Evolutionary conservation across 208 protist species (phyloP).

Genomic region (Tritrichomonas musculus): DNA sequence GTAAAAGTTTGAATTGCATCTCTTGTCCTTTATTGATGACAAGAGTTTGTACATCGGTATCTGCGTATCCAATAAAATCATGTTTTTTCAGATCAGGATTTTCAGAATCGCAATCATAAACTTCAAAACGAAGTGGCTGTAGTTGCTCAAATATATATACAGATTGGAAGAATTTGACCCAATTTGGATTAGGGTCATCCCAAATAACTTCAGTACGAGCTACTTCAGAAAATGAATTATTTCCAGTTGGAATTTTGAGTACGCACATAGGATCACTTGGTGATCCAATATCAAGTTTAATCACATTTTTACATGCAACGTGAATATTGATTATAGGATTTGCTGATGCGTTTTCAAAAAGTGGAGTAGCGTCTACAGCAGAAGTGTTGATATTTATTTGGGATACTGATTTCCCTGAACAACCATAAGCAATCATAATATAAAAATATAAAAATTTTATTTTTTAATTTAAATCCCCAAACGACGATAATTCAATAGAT

Average conservation of each 20-base stretch:
- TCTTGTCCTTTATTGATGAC: not conserved
- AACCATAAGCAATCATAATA: no score
- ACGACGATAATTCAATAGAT: no score
- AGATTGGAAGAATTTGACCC: not conserved
- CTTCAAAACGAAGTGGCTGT: not conserved
- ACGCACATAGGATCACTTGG: conserved; percentile 26
- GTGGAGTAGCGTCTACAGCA: no score
- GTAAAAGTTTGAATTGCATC: not conserved
- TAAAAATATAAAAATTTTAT: no score
- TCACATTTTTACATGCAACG: not conserved
- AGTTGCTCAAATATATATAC: not conserved
- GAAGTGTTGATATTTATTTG: no score
- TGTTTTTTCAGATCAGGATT: not conserved
- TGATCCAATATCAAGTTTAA: not conserved
- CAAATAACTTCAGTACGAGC: conserved; percentile 27
- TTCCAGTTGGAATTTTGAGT: not conserved
- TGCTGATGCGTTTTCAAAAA: not conserved
- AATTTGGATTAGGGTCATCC: conserved; percentile 34
- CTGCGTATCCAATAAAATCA: conserved; percentile 19
- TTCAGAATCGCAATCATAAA: conserved; percentile 30
- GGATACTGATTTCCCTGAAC: no score
- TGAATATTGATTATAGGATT: not conserved
- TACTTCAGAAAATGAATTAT: not conserved
- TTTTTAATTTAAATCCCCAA: no score
- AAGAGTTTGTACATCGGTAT: not conserved